phyloP scores from a whole-genome alignment of 2,329 filamentous ascomycete genomes.

The Chaetomiaceae sp. region DNA sequence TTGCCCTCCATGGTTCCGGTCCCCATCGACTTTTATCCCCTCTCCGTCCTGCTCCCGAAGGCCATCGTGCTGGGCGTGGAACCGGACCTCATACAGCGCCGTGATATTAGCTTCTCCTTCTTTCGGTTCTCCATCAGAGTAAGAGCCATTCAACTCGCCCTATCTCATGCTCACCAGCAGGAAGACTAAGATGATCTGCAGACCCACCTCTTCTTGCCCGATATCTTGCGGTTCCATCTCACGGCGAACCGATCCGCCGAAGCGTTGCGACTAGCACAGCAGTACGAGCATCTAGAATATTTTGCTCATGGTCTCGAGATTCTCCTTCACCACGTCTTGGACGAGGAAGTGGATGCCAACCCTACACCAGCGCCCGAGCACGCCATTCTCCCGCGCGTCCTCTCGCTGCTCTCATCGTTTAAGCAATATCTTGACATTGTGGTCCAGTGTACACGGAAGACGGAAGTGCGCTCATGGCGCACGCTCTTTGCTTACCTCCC shows the following conservation, averaged over 20 bases:
- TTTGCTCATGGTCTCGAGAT: conserved; percentile 92
- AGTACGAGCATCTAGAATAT: conserved; percentile 84
- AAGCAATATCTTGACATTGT: conserved; percentile 90
- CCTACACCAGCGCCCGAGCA: conserved; percentile 58
- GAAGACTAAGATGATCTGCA: conserved; percentile 34
- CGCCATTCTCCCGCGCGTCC: conserved; percentile 59
- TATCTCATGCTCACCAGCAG: too few relatives aligned
- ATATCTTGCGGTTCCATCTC: conserved; percentile 76
- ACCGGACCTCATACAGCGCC: conserved; percentile 85
- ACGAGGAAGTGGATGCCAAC: conserved; percentile 78
- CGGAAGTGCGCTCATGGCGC: conserved; percentile 89
- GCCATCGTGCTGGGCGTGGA: conserved; percentile 88
- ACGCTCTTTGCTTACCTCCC: conserved; percentile 90
- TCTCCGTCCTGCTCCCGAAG: conserved; percentile 83
- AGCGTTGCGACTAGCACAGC: conserved; percentile 75
- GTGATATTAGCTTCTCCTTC: conserved; percentile 86
- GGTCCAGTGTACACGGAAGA: conserved; percentile 95
- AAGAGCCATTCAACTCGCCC: conserved; percentile 33
- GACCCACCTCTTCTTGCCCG: conserved; percentile 91
- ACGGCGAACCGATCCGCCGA: conserved; percentile 70
- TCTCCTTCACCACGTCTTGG: conserved; percentile 84
- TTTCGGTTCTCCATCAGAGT: conserved; percentile 85
- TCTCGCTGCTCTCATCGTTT: conserved; percentile 65
- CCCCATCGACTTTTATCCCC: conserved; percentile 88
- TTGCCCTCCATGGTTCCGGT: conserved; percentile 71